phyloP scores from a whole-genome alignment of 116 monocot genomes.

The Phalaenopsis hybrid region DNA sequence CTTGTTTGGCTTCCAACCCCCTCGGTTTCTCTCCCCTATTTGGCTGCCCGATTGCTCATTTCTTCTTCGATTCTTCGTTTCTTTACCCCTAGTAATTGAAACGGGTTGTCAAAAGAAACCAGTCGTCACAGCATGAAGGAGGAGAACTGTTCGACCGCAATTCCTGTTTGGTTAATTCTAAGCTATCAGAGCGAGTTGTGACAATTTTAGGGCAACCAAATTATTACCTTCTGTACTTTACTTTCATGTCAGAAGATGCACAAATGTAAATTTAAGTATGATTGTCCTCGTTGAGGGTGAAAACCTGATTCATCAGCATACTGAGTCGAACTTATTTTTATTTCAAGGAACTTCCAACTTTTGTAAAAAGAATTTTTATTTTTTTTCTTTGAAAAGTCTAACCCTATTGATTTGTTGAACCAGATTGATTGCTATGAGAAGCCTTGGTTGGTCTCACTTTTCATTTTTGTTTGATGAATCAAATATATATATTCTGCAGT shows the following conservation, averaged over 20 bases:
- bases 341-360: not conserved
- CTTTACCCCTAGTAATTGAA: too few species aligned
- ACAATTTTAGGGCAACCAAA: not conserved
- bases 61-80: too few species aligned
- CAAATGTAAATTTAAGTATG: conserved; percentile 1
- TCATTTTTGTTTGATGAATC: not conserved
- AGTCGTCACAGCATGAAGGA: too few species aligned
- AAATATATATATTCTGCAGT: not conserved
- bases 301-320: not conserved
- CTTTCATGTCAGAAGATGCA: not conserved
- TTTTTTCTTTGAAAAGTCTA: not conserved
- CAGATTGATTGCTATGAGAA: not conserved
- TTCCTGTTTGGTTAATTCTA: too few species aligned
- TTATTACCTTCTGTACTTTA: not conserved
- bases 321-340: not conserved
- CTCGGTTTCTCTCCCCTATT: too few species aligned
- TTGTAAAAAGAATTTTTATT: not conserved
- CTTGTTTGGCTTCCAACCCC: too few species aligned
- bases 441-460: not conserved
- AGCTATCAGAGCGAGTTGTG: too few species aligned
- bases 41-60: too few species aligned
- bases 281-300: not conserved
- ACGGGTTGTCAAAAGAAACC: too few species aligned
- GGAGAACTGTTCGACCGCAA: too few species aligned
- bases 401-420: not conserved